Base-by-base conservation (phyloP, 768 basidiomycete species). In the Russula brevipes region DNA sequence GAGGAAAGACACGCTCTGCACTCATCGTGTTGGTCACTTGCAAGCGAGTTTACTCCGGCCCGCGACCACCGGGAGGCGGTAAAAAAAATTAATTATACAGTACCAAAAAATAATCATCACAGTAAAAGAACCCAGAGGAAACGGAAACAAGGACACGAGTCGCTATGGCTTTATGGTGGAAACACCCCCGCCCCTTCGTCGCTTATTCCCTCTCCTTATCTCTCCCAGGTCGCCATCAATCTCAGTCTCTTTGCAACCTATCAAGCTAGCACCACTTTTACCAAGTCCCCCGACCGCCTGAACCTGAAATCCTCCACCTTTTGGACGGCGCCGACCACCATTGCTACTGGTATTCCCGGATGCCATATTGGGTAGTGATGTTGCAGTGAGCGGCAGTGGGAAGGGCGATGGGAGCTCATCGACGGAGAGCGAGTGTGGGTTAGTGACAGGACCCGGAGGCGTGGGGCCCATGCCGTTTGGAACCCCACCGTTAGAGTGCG, bases 321-420 rank as follows among this genome's bases (percentile, higher is more conserved):
- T 75, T n/a, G 74, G 69, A 36, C 79, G 42, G 69, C 75, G 55
- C 72, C 76, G 33, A 70, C 76, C 75, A 16, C 72, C 76, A 9
- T 68, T 71, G 14, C 67, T 66, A 12, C 73, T 58, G 5, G 35
- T 63, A 39, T 64, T 65, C 45, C 64, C 67, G 35, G 65, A 64
- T 54, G 67, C 54, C 46, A 64, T 68, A 39, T 71, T 76, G 2
- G 76, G 77, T 45, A 77, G 72, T n/a, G 78, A 76, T 16, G 79
- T 80, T 5, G 82, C 78, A 6, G 85, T 87, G 11, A 92, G 81
- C 1, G 88, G 82, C 10, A 90, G 78, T 0, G 90, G 88, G 78
- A 91, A 92, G 11, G 88, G 89, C 0, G 91, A 93, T 3, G 91
- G 89, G 42, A 94, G 81, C 70, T 93, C 91, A 67, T 94, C 91